Base-by-base conservation (phyloP, 495 filamentous ascomycete genomes). In the Corynascus novoguineensis region DNA sequence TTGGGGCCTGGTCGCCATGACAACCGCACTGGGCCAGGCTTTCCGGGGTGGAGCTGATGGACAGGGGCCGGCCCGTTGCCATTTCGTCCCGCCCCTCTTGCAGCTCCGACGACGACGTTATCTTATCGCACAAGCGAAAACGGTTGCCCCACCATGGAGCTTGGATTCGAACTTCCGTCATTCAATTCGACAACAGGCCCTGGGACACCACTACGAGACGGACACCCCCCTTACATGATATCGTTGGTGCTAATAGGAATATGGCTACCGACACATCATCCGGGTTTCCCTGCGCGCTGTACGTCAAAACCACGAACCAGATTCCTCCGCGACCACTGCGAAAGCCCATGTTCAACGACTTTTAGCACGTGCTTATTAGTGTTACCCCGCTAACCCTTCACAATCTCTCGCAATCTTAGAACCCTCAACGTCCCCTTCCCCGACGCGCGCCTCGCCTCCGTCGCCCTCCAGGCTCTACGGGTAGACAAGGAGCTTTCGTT, bases 401-500 rank as follows among this genome's bases (percentile, higher is more conserved):
- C 12, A 7, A 46, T 24, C 21, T 31, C 9, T 10, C 19, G n/a
- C n/a, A 14, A 21, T 32, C 27, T 34, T 64, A 96, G 92, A 57
- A 85, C 78, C 24, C 83, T 97, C 60, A 78, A 83, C 55, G 76
- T 96, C 47, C 93, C 95, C 32, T 85, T 98, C 62, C 93, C 92
- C 22, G 88, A 85, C 45, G 73, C 85, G 31, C 86, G 85, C 57
- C 84, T 97, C 34, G 92, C 92, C 9, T 81, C 78, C 24, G 82
- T 86, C 34, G 90, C 93, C 34, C 79, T 87, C 8, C 83, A 80
- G 63, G 81, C 90, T 28, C 75, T 98, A 40, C 76, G 83, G 53
- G 93, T 98, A 49, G 93, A 98, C 72, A 75, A 84, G 60, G 93
- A 98, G 65, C 79, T 97, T 25, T 97, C 93, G 11, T 78, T 85